Evolutionary conservation across 2,329 filamentous ascomycete species (phyloP).

Genomic region (Alternaria hordeiaustralica): DNA sequence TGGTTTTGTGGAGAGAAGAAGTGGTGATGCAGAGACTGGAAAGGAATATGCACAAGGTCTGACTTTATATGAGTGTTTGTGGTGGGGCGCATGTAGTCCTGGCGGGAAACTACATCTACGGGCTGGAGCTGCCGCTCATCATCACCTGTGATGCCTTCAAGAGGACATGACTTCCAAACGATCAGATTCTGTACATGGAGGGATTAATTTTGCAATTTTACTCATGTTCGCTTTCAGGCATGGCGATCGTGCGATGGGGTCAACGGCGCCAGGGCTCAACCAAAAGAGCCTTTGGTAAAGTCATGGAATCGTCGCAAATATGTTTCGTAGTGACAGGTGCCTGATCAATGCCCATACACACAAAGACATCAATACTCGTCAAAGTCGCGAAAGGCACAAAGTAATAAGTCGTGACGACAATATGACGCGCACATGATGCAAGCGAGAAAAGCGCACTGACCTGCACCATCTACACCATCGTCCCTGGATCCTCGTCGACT

Average conservation of each 20-base stretch:
- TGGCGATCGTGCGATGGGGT: background rate
- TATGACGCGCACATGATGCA: background rate
- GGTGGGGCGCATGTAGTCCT: background rate
- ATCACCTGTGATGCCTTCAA: background rate
- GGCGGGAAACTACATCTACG: background rate
- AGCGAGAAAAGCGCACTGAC: background rate
- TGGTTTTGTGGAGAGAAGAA: too few relatives aligned
- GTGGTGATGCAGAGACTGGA: too few relatives aligned
- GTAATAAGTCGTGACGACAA: background rate
- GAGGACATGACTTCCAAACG: background rate
- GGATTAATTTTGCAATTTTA: background rate
- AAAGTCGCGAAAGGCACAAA: background rate
- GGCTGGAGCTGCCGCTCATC: background rate
- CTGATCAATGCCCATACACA: background rate
- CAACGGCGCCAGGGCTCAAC: background rate
- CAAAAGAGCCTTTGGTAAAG: background rate
- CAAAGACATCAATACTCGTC: background rate
- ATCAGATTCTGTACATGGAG: accelerated
- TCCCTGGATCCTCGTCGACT: background rate
- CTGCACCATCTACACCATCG: background rate
- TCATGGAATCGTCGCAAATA: background rate
- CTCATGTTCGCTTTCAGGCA: background rate
- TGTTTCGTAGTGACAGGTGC: background rate
- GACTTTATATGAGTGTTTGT: background rate
- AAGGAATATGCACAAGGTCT: background rate